Conservation (phyloP, 2,329 filamentous ascomycete species). For the Metarhizium humberi region DNA sequence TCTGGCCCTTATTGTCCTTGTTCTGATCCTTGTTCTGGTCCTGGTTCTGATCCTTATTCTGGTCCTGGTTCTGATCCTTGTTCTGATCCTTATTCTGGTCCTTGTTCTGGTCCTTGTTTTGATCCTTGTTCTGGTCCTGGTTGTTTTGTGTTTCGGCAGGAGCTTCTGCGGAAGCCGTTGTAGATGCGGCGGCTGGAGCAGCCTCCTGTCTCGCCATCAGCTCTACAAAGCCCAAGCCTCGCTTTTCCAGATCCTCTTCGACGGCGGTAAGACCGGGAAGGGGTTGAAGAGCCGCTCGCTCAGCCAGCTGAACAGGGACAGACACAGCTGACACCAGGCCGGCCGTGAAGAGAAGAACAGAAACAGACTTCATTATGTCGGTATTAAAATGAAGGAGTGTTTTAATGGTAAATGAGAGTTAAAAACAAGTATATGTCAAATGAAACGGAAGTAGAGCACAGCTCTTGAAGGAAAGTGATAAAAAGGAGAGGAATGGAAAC, state of each 20-base stretch:
- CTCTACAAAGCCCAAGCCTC: background rate
- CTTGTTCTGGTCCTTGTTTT: background rate
- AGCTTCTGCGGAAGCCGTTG: background rate
- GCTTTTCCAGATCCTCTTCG: background rate
- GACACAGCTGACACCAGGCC: slow-evolving; percentile 21
- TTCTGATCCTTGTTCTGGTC: slow-evolving; percentile 1
- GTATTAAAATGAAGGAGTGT: no score
- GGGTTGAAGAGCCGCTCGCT: slow-evolving; percentile 6
- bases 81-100: background rate
- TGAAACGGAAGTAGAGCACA: slow-evolving; percentile 19
- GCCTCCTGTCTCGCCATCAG: background rate
- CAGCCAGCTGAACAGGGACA: slow-evolving; percentile 14
- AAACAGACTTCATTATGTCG: slow-evolving; percentile 18
- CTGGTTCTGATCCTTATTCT: slow-evolving; percentile 7
- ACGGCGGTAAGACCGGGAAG: background rate
- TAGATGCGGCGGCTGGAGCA: background rate
- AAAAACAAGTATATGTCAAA: background rate
- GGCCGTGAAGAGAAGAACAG: slow-evolving; percentile 18
- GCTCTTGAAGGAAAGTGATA: slow-evolving; percentile 15
- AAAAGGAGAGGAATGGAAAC: slow-evolving; percentile 7
- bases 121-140: background rate
- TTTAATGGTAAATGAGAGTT: background rate
- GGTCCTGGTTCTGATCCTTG: slow-evolving; percentile 1
- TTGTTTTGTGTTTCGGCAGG: background rate
- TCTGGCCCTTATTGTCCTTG: slow-evolving; percentile 6